Evolutionary conservation across 164 flowering plant species (phyloP), one percentile per base, ranked within the genome.

Genomic region (Santalum album): DNA sequence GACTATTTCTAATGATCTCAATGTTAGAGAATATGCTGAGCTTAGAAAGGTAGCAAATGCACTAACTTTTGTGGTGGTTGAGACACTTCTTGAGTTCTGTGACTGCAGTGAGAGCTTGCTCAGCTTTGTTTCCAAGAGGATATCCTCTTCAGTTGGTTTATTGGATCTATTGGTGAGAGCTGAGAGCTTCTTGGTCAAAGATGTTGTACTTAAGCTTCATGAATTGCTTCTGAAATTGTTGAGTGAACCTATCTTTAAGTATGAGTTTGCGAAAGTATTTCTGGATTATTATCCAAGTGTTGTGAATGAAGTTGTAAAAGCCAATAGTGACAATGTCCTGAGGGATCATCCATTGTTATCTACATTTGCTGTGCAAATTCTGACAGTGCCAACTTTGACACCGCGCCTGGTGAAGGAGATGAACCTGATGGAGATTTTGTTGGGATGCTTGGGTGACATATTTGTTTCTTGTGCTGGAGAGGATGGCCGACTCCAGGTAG

Each of bases 71-170:
- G 72, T 45, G 25, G 60, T 78, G 56, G 86, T 86, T 69, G 89
- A 81, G 62, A 79, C 84, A 89, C 94, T 94, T 61, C 73, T 84
- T 55, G 81, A 90, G n/a, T 94, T 87, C 49, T 86, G 95, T 74
- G 69, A 70, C 57, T 53, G 59, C 67, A 90, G 99, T 65, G 97
- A 90, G 73, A 81, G 97, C 60, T 75, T 94, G 69, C 95, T 94
- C 48, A 78, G 85, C 75, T 90, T 82, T 79, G 72, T 87, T 65
- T 78, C 99, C 12, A 69, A 53, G 57, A 70, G 69, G 64, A 57
- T 90, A 45, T 72, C 65, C 16, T 65, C 75, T 23, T 59, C 69
- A 16, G 70, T 4, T 66, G 82, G 78, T 68, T 74, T 94, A 53
- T 64, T 94, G 74, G 86, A 80, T 64, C 57, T 86, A 61, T 69